These are phyloP conservation scores for Prosopis cineraria DNA, from an alignment of 306 rosid genomes.

Conservation along the genomic window DNA sequence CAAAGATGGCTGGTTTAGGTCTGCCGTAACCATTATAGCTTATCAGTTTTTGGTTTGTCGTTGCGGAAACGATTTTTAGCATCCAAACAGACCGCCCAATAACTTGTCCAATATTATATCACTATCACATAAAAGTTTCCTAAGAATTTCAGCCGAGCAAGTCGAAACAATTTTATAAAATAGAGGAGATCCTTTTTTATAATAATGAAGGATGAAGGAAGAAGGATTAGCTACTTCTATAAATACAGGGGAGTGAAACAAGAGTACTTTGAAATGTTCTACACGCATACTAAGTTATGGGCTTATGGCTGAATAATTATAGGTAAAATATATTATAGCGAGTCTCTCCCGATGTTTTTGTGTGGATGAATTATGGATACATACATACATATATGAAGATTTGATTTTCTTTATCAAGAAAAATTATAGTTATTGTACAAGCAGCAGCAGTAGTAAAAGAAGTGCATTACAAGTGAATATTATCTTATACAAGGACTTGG, in stretches of 20 bases:
- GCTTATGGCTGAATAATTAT: background rate
- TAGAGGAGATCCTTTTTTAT: background rate
- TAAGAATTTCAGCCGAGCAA: slow-evolving; percentile 37
- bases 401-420: no score
- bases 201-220: no score
- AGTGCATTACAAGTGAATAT: background rate
- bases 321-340: no score
- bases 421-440: no score
- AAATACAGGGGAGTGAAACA: slow-evolving; percentile 11
- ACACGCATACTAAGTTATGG: background rate
- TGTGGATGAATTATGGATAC: background rate
- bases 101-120: slow-evolving; percentile 1
- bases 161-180: slow-evolving; percentile 5
- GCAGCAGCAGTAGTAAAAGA: no score
- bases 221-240: background rate
- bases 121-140: background rate
- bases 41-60: slow-evolving; percentile 19
- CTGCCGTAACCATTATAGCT: background rate
- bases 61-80: background rate
- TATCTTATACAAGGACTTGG: background rate
- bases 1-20: background rate
- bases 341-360: background rate
- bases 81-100: slow-evolving; percentile 19
- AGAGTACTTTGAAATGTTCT: background rate
- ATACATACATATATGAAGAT: no score